Evolutionary conservation across 2,329 filamentous ascomycete species (phyloP).

Genomic region (Acarospora socialis): DNA sequence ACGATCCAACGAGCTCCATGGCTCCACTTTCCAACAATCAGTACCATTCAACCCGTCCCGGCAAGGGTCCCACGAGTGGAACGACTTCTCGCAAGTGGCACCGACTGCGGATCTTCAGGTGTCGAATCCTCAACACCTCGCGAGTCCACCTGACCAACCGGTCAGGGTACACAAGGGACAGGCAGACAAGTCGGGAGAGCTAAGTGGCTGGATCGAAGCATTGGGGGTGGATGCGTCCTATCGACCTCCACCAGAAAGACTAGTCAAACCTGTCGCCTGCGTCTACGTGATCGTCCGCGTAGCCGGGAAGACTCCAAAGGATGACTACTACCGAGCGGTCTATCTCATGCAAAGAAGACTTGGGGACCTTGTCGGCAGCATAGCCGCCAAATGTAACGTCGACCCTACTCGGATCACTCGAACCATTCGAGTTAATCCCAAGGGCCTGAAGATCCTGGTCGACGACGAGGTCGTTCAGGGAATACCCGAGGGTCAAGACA

Average conservation of each 20-base stretch:
- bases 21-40: constrained; percentile 37
- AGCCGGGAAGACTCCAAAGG: constrained; percentile 32
- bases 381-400: constrained; percentile 68
- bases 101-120: constrained; percentile 15
- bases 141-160: constrained; percentile 34
- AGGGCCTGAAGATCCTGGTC: constrained; percentile 68
- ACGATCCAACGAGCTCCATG: constrained; percentile 34
- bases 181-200: constrained; percentile 44
- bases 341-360: constrained; percentile 69
- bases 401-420: constrained; percentile 58
- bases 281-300: constrained; percentile 60
- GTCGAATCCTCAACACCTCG: constrained; percentile 28
- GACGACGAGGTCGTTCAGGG: constrained; percentile 81
- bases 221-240: constrained; percentile 81
- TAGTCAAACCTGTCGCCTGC: constrained; percentile 66
- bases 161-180: constrained; percentile 42
- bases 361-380: constrained; percentile 55
- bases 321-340: constrained; percentile 65
- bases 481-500: constrained; percentile 80
- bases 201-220: constrained; percentile 79
- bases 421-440: constrained; percentile 56
- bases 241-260: constrained; percentile 58
- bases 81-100: constrained; percentile 8
- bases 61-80: constrained; percentile 18
- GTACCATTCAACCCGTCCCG: constrained; percentile 1